Percentiles rank a stretch among this genome's conserved stretches.
phyloP scores from a whole-genome alignment of 2,329 filamentous ascomycete species.

The Ascochyta lentis region DNA sequence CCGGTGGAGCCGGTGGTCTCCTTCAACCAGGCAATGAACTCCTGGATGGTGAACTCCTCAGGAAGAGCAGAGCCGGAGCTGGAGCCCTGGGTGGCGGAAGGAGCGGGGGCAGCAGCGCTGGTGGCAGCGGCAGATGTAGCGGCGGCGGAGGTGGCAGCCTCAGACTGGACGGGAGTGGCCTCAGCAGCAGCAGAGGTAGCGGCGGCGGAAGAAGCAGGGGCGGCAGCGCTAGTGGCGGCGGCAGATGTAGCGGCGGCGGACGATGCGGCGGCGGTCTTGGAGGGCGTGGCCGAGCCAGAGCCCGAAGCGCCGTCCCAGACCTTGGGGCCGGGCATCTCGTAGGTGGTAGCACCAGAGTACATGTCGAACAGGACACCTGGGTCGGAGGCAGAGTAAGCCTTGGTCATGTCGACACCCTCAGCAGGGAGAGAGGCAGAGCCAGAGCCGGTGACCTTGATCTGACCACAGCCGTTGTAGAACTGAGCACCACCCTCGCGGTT shows the following conservation, averaged over 20 bases:
- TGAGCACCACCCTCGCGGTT: conserved; percentile 46
- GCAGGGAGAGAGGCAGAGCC: conserved; percentile 39
- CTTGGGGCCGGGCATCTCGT: conserved; percentile 50
- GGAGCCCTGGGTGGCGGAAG: conserved; percentile 12
- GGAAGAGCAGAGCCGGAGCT: conserved; percentile 31
- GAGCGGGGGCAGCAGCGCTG: conserved; percentile 12
- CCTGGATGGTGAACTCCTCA: conserved; percentile 37
- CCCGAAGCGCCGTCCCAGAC: conserved; percentile 41
- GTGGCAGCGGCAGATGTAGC: conserved; percentile 13
- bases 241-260: conserved; percentile 10
- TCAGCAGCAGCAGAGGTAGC: conserved; percentile 13
- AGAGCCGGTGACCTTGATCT: conserved; percentile 47
- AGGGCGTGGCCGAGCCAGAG: conserved; percentile 19
- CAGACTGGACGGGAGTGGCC: conserved; percentile 10
- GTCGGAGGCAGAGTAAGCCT: conserved; percentile 50
- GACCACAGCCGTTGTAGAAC: conserved; percentile 54
- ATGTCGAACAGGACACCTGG: conserved; percentile 52
- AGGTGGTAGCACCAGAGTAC: conserved; percentile 43
- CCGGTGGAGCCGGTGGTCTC: conserved; percentile 25
- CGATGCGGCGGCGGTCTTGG: conserved; percentile 17
- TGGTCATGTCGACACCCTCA: conserved; percentile 54
- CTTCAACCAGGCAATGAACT: conserved; percentile 42
- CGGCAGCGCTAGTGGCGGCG: conserved; percentile 15
- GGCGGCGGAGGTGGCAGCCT: conserved; percentile 11
- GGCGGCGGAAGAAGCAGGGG: conserved; percentile 13